phyloP scores from a whole-genome alignment of 768 basidiomycete genomes.

The Amanita jacksonii region DNA sequence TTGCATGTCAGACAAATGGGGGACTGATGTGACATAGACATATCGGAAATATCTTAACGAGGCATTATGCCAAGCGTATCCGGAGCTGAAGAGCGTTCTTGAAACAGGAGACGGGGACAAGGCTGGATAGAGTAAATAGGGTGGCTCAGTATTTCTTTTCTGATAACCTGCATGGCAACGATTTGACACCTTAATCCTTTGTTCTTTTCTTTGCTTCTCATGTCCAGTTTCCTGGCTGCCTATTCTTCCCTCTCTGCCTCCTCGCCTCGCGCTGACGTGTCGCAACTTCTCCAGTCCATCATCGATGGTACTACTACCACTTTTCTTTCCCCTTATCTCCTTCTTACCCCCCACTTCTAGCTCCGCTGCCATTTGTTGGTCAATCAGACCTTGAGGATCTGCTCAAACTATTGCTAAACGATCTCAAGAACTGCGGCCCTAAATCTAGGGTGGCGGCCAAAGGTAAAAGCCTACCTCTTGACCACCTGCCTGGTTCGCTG shows the following conservation, averaged over 20 bases:
- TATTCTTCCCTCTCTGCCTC: conserved; percentile 42
- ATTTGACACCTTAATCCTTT: background rate
- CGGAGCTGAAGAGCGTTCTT: conserved; percentile 35
- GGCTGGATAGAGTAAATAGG: background rate
- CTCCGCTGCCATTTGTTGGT: conserved; percentile 39
- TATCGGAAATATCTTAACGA: conserved; percentile 62
- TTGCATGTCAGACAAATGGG: background rate
- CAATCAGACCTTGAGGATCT: conserved; percentile 40
- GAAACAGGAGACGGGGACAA: background rate
- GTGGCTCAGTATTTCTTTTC: background rate
- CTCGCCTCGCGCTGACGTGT: conserved; percentile 30
- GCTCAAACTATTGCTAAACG: conserved; percentile 48
- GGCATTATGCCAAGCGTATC: conserved; percentile 63
- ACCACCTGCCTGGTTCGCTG: background rate
- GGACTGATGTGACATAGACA: conserved; percentile 35
- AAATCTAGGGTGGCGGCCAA: conserved; percentile 19
- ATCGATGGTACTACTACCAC: conserved; percentile 33
- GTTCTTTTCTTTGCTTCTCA: conserved; percentile 16
- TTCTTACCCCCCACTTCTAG: conserved; percentile 18
- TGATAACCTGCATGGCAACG: conserved; percentile 4
- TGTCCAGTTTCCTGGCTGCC: conserved; percentile 36
- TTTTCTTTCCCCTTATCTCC: conserved; percentile 3
- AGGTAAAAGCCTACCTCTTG: conserved; percentile 14
- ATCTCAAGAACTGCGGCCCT: conserved; percentile 33
- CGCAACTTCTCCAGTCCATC: conserved; percentile 39